A percentile compares a stretch with the other conserved stretches of the same genome.
phyloP scores from a whole-genome alignment of 2,329 filamentous ascomycete genomes.

The Phialophora verrucosa region DNA sequence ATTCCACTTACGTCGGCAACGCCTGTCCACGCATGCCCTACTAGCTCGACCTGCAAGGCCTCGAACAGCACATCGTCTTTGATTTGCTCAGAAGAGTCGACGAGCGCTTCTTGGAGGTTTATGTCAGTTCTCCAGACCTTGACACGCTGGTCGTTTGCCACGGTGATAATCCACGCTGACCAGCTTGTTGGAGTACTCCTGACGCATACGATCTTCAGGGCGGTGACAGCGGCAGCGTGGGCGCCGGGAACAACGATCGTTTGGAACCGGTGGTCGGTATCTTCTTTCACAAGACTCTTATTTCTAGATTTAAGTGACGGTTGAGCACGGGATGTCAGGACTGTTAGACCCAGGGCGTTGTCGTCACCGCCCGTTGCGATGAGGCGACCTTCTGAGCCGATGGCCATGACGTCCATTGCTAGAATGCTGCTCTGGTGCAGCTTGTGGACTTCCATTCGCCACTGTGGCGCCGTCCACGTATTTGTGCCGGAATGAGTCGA shows the following conservation, averaged over 20 bases:
- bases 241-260: slow-evolving; percentile 50
- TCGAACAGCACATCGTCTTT: slow-evolving; percentile 19
- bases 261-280: slow-evolving; percentile 30
- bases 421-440: slow-evolving; percentile 87
- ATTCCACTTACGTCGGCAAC: slow-evolving; percentile 38
- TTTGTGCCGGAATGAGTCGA: background rate
- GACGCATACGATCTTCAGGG: slow-evolving; percentile 44
- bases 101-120: slow-evolving; percentile 33
- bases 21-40: slow-evolving; percentile 33
- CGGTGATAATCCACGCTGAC: slow-evolving; percentile 44
- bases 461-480: background rate
- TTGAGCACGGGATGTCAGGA: slow-evolving; percentile 36
- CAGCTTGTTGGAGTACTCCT: slow-evolving; percentile 14
- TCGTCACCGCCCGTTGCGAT: slow-evolving; percentile 86
- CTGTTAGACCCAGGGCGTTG: slow-evolving; percentile 71
- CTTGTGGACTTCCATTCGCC: slow-evolving; percentile 25
- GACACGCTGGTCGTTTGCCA: slow-evolving; percentile 55
- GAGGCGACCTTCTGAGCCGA: slow-evolving; percentile 49
- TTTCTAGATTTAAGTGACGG: background rate
- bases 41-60: slow-evolving; percentile 26
- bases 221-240: slow-evolving; percentile 53
- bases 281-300: background rate
- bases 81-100: no score
- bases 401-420: slow-evolving; percentile 46
- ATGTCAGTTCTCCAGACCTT: slow-evolving; percentile 51